Base-by-base conservation (phyloP, 179 eudicot genomes). In the Drosera spatulata region DNA sequence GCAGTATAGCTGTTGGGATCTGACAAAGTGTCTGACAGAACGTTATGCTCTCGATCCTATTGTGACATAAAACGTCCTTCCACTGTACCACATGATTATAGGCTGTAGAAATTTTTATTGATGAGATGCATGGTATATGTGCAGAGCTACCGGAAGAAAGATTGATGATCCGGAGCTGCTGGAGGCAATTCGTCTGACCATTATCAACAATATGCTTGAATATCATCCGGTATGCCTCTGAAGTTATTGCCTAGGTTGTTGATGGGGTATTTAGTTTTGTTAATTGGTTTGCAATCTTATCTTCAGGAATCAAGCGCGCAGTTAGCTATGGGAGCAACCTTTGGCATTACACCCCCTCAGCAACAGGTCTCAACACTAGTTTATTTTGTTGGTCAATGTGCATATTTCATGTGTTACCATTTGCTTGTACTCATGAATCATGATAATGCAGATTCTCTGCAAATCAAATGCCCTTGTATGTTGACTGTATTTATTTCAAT, bases 251-350 rank as follows among this genome's bases (percentile, higher is more conserved):
- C 9, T 47, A 12, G 53, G 5, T 53, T 60, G 9, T 60, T 39
- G 11, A 9, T 4, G 43, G 37, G 40, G 4, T 5, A 44, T 5
- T 56, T 10, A 42, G 38, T 38, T 41, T 7, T 12, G 49, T 61
- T 3, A 15, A 22, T 64, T 33, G 22, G 15, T 66, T 56, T 41
- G 48, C 37, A 42, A 58, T 74, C 56, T 55, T 43, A 54, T 71
- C 50, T 73, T 42, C 80, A 91, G 98, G 98, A 91, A 70, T 91
- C 98, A 50, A 91, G 98, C 71, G 73, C 71, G 47, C 84, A 79
- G 64, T 77, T 91, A 73, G 98, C 98, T 3, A 76, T 91, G 85
- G 98, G 98, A 67, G 89, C 82, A 66, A 86, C 96, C 62, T 91
- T 91, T 72, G 98, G 98, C 54, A 61, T 86, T 60, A 14, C 62